These are phyloP conservation scores for Pseudopediastrum boryanum DNA, from an alignment of 139 green algal species.

Conservation along the genomic window DNA sequence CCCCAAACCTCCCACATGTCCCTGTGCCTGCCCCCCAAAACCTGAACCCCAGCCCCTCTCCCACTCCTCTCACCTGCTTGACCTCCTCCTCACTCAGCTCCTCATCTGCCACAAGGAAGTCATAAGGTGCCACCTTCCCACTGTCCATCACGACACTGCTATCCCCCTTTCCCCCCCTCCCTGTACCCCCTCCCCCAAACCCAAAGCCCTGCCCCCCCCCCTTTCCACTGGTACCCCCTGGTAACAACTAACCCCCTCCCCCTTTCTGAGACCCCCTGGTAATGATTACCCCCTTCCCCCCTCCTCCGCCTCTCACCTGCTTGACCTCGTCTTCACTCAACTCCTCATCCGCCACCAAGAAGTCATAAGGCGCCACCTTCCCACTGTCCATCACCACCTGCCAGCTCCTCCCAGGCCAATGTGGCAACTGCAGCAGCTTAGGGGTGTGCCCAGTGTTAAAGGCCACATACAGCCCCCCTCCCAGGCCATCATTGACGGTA, in stretches of 20 bases:
- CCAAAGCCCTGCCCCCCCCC: too few species aligned
- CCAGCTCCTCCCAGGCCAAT: conserved; percentile 68
- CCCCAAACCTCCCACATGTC: too few species aligned
- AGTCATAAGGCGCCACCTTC: conserved; percentile 78
- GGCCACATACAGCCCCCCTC: conserved; percentile 67
- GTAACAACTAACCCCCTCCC: too few species aligned
- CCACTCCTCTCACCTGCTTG: neutral
- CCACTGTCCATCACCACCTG: conserved; percentile 47
- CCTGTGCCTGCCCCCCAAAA: too few species aligned
- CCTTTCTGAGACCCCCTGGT: too few species aligned
- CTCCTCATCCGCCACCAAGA: conserved; percentile 73
- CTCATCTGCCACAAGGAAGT: conserved; percentile 76
- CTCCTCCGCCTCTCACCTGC: conserved; percentile 13
- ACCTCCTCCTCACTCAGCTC: conserved; percentile 16
- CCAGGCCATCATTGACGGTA: conserved; percentile 50
- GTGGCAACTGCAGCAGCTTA: conserved; percentile 34
- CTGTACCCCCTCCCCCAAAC: too few species aligned
- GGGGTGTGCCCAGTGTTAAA: conserved; percentile 76
- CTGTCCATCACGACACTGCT: conserved; percentile 43
- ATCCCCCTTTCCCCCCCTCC: too few species aligned
- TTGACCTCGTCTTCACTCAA: conserved; percentile 16
- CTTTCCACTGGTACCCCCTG: too few species aligned
- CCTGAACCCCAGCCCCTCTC: too few species aligned
- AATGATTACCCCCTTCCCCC: too few species aligned
- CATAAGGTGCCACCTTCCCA: conserved; percentile 66